Conservation (phyloP, 306 rosid species). For the Cicer cuneatum region DNA sequence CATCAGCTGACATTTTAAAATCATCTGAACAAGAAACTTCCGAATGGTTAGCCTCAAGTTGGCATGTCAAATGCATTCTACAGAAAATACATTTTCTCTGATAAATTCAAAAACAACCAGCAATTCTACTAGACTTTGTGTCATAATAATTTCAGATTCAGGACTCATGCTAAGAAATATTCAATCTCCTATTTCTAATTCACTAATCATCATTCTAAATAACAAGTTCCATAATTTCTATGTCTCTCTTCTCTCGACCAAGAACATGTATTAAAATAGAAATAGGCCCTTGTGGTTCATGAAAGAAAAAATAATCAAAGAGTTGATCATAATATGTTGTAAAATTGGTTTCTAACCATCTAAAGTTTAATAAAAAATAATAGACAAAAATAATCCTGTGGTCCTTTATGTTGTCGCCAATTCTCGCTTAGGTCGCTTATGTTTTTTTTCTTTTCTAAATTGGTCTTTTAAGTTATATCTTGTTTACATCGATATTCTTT, state of each 20-base stretch:
- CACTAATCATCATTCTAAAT: too few relatives aligned
- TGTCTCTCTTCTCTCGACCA: too few relatives aligned
- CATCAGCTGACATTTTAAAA: constrained; percentile 63
- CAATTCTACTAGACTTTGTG: not conserved
- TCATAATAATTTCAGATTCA: constrained; percentile 19
- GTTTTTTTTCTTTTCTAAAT: too few relatives aligned
- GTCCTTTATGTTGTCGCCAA: too few relatives aligned
- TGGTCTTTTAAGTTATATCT: too few relatives aligned
- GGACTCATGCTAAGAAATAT: constrained; percentile 14
- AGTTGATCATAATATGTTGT: not conserved
- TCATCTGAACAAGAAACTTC: constrained; percentile 56
- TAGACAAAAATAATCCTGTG: too few relatives aligned
- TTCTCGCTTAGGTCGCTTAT: too few relatives aligned
- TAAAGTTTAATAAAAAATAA: not conserved
- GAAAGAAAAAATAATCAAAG: not conserved
- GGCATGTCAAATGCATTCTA: not conserved
- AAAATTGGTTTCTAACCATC: constrained; percentile 21
- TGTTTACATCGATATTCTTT: too few relatives aligned
- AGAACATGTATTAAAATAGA: too few relatives aligned
- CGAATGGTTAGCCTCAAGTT: constrained; percentile 40
- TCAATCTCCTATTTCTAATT: not conserved
- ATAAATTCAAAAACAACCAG: constrained; percentile 24
- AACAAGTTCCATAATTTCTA: too few relatives aligned
- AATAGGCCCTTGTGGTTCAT: not conserved
- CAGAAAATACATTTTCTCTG: not conserved